Conservation (phyloP, 1,284 basidiomycete species). For the Earliella scabrosa region DNA sequence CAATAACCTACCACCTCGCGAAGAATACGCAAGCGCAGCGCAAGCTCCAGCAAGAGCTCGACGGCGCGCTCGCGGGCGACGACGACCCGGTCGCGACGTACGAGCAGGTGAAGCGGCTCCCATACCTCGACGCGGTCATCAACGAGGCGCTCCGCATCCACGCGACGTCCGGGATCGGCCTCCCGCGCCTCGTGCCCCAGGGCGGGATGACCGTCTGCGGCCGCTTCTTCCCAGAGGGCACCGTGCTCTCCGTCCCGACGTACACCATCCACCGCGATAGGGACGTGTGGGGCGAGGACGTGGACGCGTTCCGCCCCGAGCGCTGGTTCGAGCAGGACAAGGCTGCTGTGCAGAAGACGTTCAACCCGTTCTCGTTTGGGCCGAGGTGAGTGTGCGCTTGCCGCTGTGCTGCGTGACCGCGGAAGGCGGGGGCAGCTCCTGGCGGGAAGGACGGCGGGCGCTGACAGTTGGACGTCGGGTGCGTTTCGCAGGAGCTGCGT, state of each 20-base stretch:
- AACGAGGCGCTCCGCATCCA: conserved; percentile 84
- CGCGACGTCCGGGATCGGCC: conserved; percentile 80
- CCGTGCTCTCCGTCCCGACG: conserved; percentile 73
- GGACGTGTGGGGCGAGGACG: conserved; percentile 77
- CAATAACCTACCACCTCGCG: conserved; percentile 85
- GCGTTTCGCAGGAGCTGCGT: conserved; percentile 61
- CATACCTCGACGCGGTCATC: conserved; percentile 83
- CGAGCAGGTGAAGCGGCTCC: conserved; percentile 69
- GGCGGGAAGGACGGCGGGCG: too few species aligned
- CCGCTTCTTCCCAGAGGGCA: conserved; percentile 70
- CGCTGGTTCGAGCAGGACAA: conserved; percentile 78
- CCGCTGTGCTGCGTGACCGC: too few species aligned
- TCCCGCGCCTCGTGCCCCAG: conserved; percentile 78
- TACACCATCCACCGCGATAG: conserved; percentile 81
- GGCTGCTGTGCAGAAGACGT: conserved; percentile 64
- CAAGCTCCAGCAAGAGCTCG: conserved; percentile 82
- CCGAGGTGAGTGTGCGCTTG: conserved; percentile 49
- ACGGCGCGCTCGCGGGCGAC: conserved; percentile 68
- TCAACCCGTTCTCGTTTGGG: conserved; percentile 78
- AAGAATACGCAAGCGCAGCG: conserved; percentile 65
- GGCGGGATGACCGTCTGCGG: conserved; percentile 67
- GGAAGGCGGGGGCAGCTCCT: too few species aligned
- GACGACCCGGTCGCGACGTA: conserved; percentile 59
- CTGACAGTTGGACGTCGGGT: background rate
- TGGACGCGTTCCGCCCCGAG: conserved; percentile 78